Conservation (phyloP, 169 alveolate species). For the Eimeria tenella region DNA sequence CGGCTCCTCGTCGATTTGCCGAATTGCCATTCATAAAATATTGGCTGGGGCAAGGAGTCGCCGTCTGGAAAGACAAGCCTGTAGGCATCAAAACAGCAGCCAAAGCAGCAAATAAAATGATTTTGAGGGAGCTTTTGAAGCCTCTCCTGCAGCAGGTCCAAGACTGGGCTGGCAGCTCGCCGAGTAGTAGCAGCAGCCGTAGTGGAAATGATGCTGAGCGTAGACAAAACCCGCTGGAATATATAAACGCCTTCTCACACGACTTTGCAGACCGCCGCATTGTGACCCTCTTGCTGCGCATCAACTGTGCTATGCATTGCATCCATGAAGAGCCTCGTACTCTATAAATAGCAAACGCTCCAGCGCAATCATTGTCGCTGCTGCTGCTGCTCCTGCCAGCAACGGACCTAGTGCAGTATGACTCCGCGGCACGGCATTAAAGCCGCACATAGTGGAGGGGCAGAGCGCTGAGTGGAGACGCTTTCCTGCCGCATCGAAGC, state of each 20-base stretch:
- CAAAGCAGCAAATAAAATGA: background rate
- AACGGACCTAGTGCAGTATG: too few relatives aligned
- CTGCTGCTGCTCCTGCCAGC: too few relatives aligned
- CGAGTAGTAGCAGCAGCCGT: background rate
- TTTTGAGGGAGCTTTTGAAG: background rate
- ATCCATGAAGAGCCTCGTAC: background rate
- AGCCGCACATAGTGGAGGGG: too few relatives aligned
- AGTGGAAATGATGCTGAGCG: background rate
- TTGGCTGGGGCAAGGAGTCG: slow-evolving; percentile 23
- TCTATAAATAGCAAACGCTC: background rate
- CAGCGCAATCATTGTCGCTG: background rate
- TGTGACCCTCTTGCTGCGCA: background rate
- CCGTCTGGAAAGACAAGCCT: slow-evolving; percentile 5
- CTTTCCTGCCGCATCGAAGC: too few relatives aligned
- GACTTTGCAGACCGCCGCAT: slow-evolving; percentile 29
- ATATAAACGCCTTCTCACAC: slow-evolving; percentile 9
- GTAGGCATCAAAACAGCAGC: slow-evolving; percentile 27
- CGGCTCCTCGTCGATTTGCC: slow-evolving; percentile 1
- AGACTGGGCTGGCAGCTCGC: background rate
- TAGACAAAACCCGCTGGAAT: background rate
- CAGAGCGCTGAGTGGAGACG: too few relatives aligned
- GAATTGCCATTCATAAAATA: background rate
- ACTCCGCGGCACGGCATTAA: too few relatives aligned
- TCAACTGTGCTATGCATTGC: background rate
- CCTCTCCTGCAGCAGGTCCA: slow-evolving; percentile 12